A percentile compares a stretch with the other conserved stretches of the same genome.
Evolutionary conservation across 2,329 filamentous ascomycete species (phyloP).

Genomic region (Hymenoscyphus occultus): DNA sequence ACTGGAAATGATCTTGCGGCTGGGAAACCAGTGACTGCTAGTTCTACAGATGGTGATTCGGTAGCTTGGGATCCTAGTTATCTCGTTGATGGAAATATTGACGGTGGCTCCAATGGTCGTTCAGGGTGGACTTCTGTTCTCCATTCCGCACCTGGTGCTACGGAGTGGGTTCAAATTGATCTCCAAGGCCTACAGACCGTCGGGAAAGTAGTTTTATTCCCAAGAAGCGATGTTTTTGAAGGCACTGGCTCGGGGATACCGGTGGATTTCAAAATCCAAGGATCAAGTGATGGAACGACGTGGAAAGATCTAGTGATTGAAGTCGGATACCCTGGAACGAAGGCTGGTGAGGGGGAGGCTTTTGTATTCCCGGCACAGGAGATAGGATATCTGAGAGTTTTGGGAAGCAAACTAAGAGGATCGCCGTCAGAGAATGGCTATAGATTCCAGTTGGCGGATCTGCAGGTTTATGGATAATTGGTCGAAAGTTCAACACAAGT

Average conservation of each 20-base stretch:
- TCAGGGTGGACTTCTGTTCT: conserved; percentile 19
- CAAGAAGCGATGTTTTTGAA: conserved; percentile 18
- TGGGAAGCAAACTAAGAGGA: conserved; percentile 16
- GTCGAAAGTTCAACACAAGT: neutral
- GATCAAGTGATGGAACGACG: conserved; percentile 9
- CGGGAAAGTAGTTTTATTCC: conserved; percentile 19
- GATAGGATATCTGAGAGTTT: conserved; percentile 15
- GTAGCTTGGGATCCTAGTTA: conserved; percentile 1
- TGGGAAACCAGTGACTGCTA: conserved; percentile 11
- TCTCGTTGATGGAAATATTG: conserved; percentile 16
- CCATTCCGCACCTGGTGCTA: conserved; percentile 12
- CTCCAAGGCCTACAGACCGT: conserved; percentile 11
- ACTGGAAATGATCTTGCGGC: conserved; percentile 17
- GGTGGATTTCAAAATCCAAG: conserved; percentile 19
- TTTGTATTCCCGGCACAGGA: conserved; percentile 14
- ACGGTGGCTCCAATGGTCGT: conserved; percentile 5
- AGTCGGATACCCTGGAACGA: conserved; percentile 12
- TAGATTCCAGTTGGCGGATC: conserved; percentile 18
- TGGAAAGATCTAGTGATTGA: conserved; percentile 16
- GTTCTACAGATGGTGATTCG: conserved; percentile 14
- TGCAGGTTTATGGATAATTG: conserved; percentile 15
- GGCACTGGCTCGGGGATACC: conserved; percentile 18
- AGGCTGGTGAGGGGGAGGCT: conserved; percentile 18
- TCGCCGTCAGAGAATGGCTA: conserved; percentile 13
- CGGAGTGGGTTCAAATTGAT: conserved; percentile 18